phyloP scores from a whole-genome alignment of 2,329 filamentous ascomycete species.

The Achaetomium macrosporum region DNA sequence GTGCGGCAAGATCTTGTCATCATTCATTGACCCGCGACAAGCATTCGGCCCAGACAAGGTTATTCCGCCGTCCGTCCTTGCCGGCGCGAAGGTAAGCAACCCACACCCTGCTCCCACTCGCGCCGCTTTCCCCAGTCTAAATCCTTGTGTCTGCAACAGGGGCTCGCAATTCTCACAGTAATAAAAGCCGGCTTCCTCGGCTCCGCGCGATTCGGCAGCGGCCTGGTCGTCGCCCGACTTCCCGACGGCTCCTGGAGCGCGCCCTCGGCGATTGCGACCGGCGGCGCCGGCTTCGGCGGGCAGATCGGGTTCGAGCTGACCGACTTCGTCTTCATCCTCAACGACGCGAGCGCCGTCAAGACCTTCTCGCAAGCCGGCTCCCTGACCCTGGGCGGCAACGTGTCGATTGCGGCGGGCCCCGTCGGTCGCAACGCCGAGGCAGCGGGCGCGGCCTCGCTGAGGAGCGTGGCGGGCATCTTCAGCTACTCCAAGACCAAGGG shows the following conservation, averaged over 20 bases:
- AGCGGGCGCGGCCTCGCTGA: slow-evolving; percentile 85
- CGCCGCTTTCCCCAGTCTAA: neutral
- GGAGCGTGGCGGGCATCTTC: slow-evolving; percentile 86
- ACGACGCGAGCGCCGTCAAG: slow-evolving; percentile 81
- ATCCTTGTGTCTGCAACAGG: slow-evolving; percentile 32
- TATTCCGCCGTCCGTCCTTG: slow-evolving; percentile 84
- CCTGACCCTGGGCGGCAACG: slow-evolving; percentile 90
- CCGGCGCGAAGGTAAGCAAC: slow-evolving; percentile 72
- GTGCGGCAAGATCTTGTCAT: slow-evolving; percentile 88
- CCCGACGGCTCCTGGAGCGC: slow-evolving; percentile 75
- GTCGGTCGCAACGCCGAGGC: slow-evolving; percentile 94
- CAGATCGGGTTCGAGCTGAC: slow-evolving; percentile 85
- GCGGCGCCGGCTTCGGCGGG: slow-evolving; percentile 75
- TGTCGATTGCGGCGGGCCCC: slow-evolving; percentile 89
- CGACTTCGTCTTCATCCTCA: slow-evolving; percentile 97
- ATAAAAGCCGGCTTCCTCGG: slow-evolving; percentile 84
- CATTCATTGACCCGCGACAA: slow-evolving; percentile 90
- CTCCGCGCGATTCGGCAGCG: slow-evolving; percentile 74
- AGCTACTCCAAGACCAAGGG: slow-evolving; percentile 98
- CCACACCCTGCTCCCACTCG: neutral
- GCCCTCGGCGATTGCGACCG: slow-evolving; percentile 72
- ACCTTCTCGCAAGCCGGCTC: slow-evolving; percentile 91
- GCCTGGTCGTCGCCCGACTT: slow-evolving; percentile 73
- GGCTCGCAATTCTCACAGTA: slow-evolving; percentile 78
- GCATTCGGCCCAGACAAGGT: slow-evolving; percentile 94